Conservation (phyloP, 2,329 filamentous ascomycete genomes). For the Aspergillus sp. region DNA sequence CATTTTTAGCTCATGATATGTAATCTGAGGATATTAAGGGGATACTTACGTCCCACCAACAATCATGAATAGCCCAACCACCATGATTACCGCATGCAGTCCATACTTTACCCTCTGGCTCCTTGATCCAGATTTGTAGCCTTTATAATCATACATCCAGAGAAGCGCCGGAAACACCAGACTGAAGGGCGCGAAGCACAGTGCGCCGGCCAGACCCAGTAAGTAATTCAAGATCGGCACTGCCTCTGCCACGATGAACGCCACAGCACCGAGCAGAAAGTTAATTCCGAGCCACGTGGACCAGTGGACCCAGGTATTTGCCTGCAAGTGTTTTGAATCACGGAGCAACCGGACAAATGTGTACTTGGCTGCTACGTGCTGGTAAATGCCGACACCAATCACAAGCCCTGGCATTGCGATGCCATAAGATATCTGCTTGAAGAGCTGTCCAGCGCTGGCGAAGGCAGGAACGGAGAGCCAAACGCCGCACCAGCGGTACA, state of each 20-base stretch:
- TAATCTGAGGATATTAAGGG: background rate
- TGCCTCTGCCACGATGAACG: conserved; percentile 53
- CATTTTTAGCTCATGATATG: background rate
- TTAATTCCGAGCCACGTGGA: conserved; percentile 51
- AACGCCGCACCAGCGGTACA: conserved; percentile 13
- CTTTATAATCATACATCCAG: conserved; percentile 51
- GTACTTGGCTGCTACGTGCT: conserved; percentile 51
- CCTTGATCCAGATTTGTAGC: conserved; percentile 32
- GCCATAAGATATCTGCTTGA: conserved; percentile 12
- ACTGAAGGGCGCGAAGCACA: conserved; percentile 53
- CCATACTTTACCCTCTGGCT: conserved; percentile 37
- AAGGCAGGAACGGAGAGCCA: conserved; percentile 10
- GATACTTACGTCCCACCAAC: conserved; percentile 36
- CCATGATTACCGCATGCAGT: conserved; percentile 43
- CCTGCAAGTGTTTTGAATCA: conserved; percentile 50
- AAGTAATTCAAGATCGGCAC: conserved; percentile 58
- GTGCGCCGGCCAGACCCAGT: conserved; percentile 48
- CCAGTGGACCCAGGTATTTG: conserved; percentile 54
- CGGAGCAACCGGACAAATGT: conserved; percentile 56
- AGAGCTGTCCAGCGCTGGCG: conserved; percentile 10
- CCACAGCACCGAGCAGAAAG: conserved; percentile 39
- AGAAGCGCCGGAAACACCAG: conserved; percentile 50
- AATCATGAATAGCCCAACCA: conserved; percentile 47
- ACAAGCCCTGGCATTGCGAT: conserved; percentile 6
- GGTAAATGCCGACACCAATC: background rate